Percentiles rank a stretch among this genome's conserved stretches.
phyloP scores from a whole-genome alignment of 2,329 filamentous ascomycete species.

The Fusarium lyarnte region DNA sequence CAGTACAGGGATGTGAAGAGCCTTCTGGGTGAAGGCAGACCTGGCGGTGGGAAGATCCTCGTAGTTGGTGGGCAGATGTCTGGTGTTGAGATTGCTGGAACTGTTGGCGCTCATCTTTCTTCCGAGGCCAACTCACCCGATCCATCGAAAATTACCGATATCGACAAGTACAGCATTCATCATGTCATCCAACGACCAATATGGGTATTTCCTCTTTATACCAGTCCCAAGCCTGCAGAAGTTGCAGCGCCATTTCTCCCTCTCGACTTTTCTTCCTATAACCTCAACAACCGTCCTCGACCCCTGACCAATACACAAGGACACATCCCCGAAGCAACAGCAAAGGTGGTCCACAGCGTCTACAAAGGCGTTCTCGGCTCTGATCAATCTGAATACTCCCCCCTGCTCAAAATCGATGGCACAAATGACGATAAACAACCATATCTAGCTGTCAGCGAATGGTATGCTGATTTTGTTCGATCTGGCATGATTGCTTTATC shows the following conservation, averaged over 20 bases:
- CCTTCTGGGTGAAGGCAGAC: constrained; percentile 54
- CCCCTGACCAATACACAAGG: constrained; percentile 72
- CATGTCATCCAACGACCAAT: constrained; percentile 76
- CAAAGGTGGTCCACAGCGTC: constrained; percentile 62
- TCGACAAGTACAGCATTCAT: constrained; percentile 67
- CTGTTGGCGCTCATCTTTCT: constrained; percentile 77
- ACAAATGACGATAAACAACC: constrained; percentile 61
- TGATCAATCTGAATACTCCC: constrained; percentile 63
- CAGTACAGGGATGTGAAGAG: constrained; percentile 65
- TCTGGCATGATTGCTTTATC: constrained; percentile 66
- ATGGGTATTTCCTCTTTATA: constrained; percentile 74
- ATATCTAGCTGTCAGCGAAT: constrained; percentile 75
- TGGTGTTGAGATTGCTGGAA: constrained; percentile 78
- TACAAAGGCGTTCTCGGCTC: constrained; percentile 60
- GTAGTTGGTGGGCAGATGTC: constrained; percentile 86
- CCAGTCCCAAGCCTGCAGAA: constrained; percentile 59
- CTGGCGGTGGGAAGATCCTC: constrained; percentile 68
- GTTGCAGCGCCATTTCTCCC: constrained; percentile 73
- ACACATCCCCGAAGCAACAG: constrained; percentile 67
- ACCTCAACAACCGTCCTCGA: constrained; percentile 68
- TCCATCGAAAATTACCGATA: constrained; percentile 50
- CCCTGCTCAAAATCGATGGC: constrained; percentile 51
- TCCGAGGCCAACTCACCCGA: constrained; percentile 65
- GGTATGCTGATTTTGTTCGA: constrained; percentile 78
- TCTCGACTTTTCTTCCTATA: constrained; percentile 77